These are phyloP conservation scores for Medicago arabica DNA, from an alignment of 306 rosid genomes.

Conservation along the genomic window DNA sequence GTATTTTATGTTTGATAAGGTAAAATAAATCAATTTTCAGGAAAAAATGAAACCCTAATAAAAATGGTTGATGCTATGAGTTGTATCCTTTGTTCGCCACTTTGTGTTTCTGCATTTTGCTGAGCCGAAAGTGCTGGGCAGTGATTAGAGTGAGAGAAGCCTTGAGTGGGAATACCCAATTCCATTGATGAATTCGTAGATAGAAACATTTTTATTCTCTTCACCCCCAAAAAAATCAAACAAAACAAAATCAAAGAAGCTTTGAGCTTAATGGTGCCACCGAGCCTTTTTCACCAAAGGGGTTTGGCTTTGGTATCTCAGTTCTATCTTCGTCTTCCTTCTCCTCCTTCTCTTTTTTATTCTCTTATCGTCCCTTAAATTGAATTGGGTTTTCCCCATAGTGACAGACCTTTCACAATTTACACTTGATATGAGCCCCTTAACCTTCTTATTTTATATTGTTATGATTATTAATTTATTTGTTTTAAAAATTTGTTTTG, in stretches of 20 bases:
- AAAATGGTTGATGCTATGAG: neutral
- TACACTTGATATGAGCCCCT: slow-evolving; percentile 88
- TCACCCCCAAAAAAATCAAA: neutral
- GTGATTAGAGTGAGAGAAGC: slow-evolving; percentile 87
- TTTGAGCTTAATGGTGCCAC: slow-evolving; percentile 57
- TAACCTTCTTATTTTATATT: neutral
- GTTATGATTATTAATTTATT: neutral
- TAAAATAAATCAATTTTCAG: neutral
- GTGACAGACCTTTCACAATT: slow-evolving; percentile 51
- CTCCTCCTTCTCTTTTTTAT: neutral
- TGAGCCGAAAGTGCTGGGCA: slow-evolving; percentile 38
- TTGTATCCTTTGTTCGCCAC: neutral
- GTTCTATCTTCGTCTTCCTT: slow-evolving; percentile 10
- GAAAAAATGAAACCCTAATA: slow-evolving; percentile 34
- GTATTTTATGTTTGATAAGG: no score
- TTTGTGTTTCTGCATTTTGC: neutral
- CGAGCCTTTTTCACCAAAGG: slow-evolving; percentile 11
- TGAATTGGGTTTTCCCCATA: slow-evolving; percentile 48
- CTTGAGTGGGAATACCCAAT: slow-evolving; percentile 63
- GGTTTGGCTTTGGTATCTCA: slow-evolving; percentile 56
- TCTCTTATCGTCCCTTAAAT: neutral
- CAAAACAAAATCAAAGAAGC: neutral
- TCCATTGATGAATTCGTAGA: neutral
- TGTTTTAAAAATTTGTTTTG: no score
- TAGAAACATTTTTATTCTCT: neutral